Evolutionary conservation across 768 basidiomycete species (phyloP), one percentile per base, ranked within the genome.

Genomic region (Amanita pseudoporphyria): DNA sequence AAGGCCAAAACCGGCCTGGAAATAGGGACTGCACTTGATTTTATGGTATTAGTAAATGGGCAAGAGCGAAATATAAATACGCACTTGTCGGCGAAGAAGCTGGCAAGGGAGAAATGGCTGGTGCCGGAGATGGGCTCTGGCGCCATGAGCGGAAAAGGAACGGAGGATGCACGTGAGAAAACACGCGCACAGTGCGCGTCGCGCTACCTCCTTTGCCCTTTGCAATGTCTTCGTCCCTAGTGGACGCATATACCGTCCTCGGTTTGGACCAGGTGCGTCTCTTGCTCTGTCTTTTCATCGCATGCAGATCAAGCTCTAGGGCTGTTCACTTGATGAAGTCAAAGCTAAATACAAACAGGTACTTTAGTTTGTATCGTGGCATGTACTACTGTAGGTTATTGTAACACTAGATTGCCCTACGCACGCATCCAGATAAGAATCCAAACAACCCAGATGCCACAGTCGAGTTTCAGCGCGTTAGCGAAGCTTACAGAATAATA

Each of bases 1-100:
- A 32, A 99, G 77, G 31, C 95, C 96, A 59, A 97, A 97, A 22
- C 96, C 95, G 42, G 95, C 96, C 62, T 95, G 90, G 62, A 99
- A 98, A 70, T 92, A 94, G 32, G 92, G 95, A 63, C 96, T 99
- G 58, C 60, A 58, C 68, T 76, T 76, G 61, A 68, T 60, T 28
- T 49, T 54, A 51, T 56, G 49, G 53, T 46, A 33, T 47, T 26
- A 37, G 47, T 53, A 43, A 51, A n/a, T 10, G 39, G 18, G 47
- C 2, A 46, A 39, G 45, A 33, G 40, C 49, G 57, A 31, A 50
- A 18, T 44, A 33, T 2, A 45, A 51, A 32, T 45, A 72, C 84
- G 68, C 62, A 87, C 84, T 87, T 87, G 70, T 84, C 80, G 51
- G 72, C 73, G 19, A 79, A 62, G 28, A 84, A 62, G 36, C 57